A percentile compares a stretch with the other conserved stretches of the same genome.
These are phyloP conservation scores for Carex sylvatica DNA, from an alignment of 202 grass and related monocot species.

Conservation along the genomic window DNA sequence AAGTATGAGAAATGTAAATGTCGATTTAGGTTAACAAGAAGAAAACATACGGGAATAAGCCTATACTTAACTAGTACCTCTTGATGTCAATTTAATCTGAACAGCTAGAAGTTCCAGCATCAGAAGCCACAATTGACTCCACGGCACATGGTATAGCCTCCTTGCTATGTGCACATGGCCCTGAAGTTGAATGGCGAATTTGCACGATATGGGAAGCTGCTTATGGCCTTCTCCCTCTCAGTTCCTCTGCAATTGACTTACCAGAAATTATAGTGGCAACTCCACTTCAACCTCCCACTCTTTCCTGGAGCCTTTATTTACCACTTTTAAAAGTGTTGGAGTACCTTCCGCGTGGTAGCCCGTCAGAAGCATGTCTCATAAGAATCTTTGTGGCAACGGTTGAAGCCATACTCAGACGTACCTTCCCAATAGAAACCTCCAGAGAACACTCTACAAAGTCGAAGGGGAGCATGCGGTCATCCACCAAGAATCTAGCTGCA, in stretches of 20 bases:
- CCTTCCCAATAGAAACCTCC: conserved; percentile 67
- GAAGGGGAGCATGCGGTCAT: conserved; percentile 46
- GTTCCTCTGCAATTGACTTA: conserved; percentile 90
- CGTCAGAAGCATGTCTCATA: conserved; percentile 96
- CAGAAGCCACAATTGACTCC: conserved; percentile 88
- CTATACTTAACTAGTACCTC: conserved; percentile 8
- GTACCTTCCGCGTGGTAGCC: conserved; percentile 69
- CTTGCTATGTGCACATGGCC: conserved; percentile 92
- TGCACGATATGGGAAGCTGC: conserved; percentile 99
- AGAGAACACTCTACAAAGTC: conserved; percentile 52
- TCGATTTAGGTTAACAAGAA: neutral
- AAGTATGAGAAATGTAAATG: neutral
- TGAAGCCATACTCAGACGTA: conserved; percentile 93
- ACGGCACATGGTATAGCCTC: conserved; percentile 99
- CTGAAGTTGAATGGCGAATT: conserved; percentile 99
- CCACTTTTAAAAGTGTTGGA: conserved; percentile 70
- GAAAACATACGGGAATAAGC: neutral
- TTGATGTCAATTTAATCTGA: conserved; percentile 21
- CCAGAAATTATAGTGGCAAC: conserved; percentile 72
- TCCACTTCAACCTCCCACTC: conserved; percentile 71
- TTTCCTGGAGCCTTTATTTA: conserved; percentile 69
- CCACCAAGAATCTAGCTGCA: conserved; percentile 74
- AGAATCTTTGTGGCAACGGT: conserved; percentile 99
- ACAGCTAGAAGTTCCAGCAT: conserved; percentile 82
- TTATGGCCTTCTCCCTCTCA: conserved; percentile 88